Conservation (phyloP, 371 early-diverging fungal genomes). For the Batkoa obscura region DNA sequence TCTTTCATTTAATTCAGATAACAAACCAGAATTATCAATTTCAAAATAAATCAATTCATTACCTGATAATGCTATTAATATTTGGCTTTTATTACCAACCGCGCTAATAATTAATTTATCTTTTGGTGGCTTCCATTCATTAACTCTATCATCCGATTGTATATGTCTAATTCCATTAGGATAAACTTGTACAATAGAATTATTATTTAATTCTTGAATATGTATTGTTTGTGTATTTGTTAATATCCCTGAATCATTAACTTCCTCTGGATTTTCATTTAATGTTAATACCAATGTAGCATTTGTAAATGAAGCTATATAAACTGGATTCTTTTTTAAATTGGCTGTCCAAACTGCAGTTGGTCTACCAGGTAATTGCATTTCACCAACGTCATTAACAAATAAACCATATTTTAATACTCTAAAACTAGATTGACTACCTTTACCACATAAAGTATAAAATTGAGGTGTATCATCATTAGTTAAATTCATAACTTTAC, state of each 20-base stretch:
- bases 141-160: slow-evolving; percentile 62
- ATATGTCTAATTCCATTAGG: slow-evolving; percentile 82
- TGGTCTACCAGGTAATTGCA: slow-evolving; percentile 84
- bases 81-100: slow-evolving; percentile 64
- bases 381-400: slow-evolving; percentile 73
- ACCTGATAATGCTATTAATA: slow-evolving; percentile 62
- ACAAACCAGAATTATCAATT: slow-evolving; percentile 60
- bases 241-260: slow-evolving; percentile 72
- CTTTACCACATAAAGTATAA: slow-evolving; percentile 74
- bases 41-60: slow-evolving; percentile 87
- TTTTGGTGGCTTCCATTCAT: slow-evolving; percentile 84
- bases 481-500: slow-evolving; percentile 60
- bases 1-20: slow-evolving; percentile 73
- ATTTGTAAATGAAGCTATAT: slow-evolving; percentile 79
- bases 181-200: slow-evolving; percentile 80
- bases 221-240: slow-evolving; percentile 60
- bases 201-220: slow-evolving; percentile 71
- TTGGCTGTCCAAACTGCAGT: slow-evolving; percentile 89
- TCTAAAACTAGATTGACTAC: slow-evolving; percentile 58
- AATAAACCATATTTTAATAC: slow-evolving; percentile 86
- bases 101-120: slow-evolving; percentile 49
- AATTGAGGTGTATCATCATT: slow-evolving; percentile 88
- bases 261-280: slow-evolving; percentile 91
- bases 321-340: slow-evolving; percentile 18
- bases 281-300: slow-evolving; percentile 83